Base-by-base conservation (phyloP, 2,329 filamentous ascomycete genomes). In the Samsoniella hepiali region DNA sequence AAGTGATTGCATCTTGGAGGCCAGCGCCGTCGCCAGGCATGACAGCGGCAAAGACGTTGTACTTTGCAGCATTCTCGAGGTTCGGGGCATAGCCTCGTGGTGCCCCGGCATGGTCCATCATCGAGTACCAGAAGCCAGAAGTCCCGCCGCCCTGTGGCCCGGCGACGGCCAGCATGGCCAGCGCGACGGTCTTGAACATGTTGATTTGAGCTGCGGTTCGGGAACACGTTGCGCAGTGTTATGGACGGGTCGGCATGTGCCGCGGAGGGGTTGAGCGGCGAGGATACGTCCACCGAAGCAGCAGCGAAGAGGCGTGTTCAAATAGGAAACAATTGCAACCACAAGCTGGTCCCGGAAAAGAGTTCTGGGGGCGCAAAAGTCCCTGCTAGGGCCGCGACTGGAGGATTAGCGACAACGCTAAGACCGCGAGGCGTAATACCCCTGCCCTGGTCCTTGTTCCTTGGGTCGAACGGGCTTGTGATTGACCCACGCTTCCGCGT, bases 91-190 rank as follows among this genome's bases (percentile, higher is more conserved):
- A 62, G 32, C 58, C 58, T 47, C 58, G 49, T 17, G 72, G 61
- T 1, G 69, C 29, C 1, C 71, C 72, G 1, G 71, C 72, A 63
- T 80, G 78, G 58, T 80, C 77, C 68, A 80, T 72, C 59, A 77
- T 76, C 42, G 77, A 69, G 67, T 80, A 79, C 76, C 77, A 79
- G 67, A 76, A 80, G n/a, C 38, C n/a, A 3, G 58, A 62, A 3
- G 7, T 22, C 0, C 38, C 40, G n/a, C 31, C 31, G 13, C 31
- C 40, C 49, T 62, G 49, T 0, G 49, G 40, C n/a, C 47, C 40
- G 2, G 58, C 49, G 31, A 55, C 8, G 50, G 50, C 58, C 58
- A 62, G 50, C 38, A 62, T 45, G 27, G 58, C 58, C 40, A 62
- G 49, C 47, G 50, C 49, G 45, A 62, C 50, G 27, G 29, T 45